phyloP scores from a whole-genome alignment of 176 grass and related monocot genomes.

The Ensete ventricosum region DNA sequence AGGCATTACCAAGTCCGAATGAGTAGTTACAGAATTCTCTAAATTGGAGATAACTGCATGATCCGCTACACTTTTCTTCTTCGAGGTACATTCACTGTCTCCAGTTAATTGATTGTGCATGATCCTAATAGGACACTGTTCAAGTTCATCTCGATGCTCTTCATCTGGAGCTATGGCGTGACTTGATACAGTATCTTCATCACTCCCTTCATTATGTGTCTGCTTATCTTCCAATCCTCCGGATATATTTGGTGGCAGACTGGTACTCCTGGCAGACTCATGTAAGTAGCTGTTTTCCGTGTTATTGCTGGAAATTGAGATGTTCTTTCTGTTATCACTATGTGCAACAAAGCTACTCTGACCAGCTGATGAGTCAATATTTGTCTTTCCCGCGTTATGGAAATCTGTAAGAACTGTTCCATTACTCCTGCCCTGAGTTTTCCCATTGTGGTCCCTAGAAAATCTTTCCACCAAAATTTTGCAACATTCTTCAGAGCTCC shows the following conservation, averaged over 20 bases:
- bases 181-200: constrained; percentile 37
- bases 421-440: neutral
- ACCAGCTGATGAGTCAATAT: neutral
- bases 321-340: constrained; percentile 22
- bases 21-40: neutral
- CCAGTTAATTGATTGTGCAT: constrained; percentile 14
- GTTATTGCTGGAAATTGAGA: constrained; percentile 20
- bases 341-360: constrained; percentile 1
- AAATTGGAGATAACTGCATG: neutral
- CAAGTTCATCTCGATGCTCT: constrained; percentile 7
- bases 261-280: constrained; percentile 34
- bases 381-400: constrained; percentile 2
- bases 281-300: constrained; percentile 40
- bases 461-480: constrained; percentile 3
- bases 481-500: neutral
- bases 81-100: constrained; percentile 4
- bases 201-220: constrained; percentile 25
- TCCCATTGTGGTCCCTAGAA: constrained; percentile 1
- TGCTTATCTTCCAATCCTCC: constrained; percentile 7
- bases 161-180: constrained; percentile 22
- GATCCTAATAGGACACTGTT: constrained; percentile 15
- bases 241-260: constrained; percentile 26
- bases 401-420: constrained; percentile 7
- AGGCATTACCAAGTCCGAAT: neutral
- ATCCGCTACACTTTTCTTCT: neutral